These are phyloP conservation scores for Castanea sativa DNA, from an alignment of 306 rosid species.

Conservation along the genomic window DNA sequence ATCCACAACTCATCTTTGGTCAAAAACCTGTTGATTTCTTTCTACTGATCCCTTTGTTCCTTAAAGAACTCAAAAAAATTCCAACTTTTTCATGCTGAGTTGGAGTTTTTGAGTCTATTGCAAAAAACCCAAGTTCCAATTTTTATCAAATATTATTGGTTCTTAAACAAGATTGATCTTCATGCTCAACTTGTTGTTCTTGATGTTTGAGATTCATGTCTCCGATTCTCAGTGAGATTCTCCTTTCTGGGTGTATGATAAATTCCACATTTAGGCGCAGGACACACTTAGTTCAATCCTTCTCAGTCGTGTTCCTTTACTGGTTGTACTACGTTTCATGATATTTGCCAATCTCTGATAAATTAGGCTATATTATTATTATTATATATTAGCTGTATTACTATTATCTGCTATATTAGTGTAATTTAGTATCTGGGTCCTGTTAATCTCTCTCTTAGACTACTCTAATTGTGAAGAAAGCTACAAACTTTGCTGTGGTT, in stretches of 20 bases:
- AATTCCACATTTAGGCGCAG: conserved; percentile 83
- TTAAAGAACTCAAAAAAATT: neutral
- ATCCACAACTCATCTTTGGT: neutral
- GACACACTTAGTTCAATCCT: conserved; percentile 96
- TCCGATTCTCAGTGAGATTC: conserved; percentile 82
- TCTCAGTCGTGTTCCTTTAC: conserved; percentile 96
- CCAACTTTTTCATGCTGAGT: conserved; percentile 2
- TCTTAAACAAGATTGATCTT: conserved; percentile 12
- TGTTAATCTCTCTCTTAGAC: conserved; percentile 25
- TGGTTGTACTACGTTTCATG: conserved; percentile 95
- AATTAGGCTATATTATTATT: conserved; percentile 2
- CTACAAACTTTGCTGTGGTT: conserved; percentile 11
- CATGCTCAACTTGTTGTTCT: conserved; percentile 59
- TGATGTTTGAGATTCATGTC: conserved; percentile 93
- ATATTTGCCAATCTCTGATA: conserved; percentile 16
- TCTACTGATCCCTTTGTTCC: neutral
- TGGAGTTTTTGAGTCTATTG: conserved; percentile 1
- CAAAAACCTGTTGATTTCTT: neutral
- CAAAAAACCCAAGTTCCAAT: neutral
- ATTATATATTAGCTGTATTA: conserved; percentile 1
- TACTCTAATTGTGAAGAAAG: neutral
- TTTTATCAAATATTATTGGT: neutral
- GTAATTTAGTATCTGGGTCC: conserved; percentile 43
- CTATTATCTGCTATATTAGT: conserved; percentile 26
- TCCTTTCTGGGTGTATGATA: conserved; percentile 82